Evolutionary conservation across 345 rosid genomes (phyloP), one percentile per base, ranked within the genome.

Genomic region (Brassica rapa): DNA sequence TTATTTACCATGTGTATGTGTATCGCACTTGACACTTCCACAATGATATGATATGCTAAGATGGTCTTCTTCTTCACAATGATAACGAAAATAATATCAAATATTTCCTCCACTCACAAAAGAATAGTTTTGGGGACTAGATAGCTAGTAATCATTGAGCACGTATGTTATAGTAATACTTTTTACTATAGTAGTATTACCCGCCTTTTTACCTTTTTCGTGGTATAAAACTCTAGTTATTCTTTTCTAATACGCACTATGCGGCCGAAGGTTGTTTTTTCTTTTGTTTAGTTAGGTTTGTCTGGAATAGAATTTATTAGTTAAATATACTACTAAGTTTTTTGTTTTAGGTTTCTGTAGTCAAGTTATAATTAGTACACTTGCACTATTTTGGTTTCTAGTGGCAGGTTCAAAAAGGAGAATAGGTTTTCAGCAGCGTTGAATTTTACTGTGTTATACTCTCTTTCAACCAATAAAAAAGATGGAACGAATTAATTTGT

Each of bases 21-120:
- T 43, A 72, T 66, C 73, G 69, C 82, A 78, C 72, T 77, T 71
- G 61, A 37, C 81, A 78, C 73, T 64, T 71, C 29, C 57, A 60
- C 12, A 72, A 64, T 80, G 76, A 80, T 74, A 74, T 69, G 62
- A 63, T 63, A 70, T 29, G 71, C 33, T 69, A 57, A 62, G 67
- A 80, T 70, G 25, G 79, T 80, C 83, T 64, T 70, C 67, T 59
- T 80, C 67, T 59, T 80, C 83, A 74, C 76, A 75, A 80, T 80
- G 76, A 80, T 74, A 35, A 39, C 41, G 16, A 69, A 73, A 73
- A 37, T 56, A 25, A 62, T 74, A 62, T 69, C 61, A 63, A 55
- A 55, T 80, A 80, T 66, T 74, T 74, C 6, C 53, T 63, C 79
- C 83, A 80, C 79, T 80, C 71, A 80, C 79, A 55, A 74, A 55